Percentiles rank a stretch among this genome's conserved stretches.
Evolutionary conservation across 1,284 basidiomycete species (phyloP).

Genomic region (Ganoderma multipileum): DNA sequence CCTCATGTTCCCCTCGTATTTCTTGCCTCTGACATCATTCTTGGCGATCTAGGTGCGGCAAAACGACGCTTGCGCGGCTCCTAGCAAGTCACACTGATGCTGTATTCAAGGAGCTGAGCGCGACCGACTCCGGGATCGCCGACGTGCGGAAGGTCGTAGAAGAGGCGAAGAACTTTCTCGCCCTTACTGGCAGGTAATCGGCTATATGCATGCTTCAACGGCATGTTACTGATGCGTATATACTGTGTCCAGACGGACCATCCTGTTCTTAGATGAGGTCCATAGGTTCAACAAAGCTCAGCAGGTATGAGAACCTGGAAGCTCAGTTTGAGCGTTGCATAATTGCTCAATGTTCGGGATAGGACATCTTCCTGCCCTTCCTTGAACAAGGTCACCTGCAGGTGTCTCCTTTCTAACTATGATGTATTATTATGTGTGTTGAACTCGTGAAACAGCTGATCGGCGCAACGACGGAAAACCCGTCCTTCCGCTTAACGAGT

Average conservation of each 20-base stretch:
- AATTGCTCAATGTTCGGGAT: slow-evolving; percentile 7
- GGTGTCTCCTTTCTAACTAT: slow-evolving; percentile 44
- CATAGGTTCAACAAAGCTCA: slow-evolving; percentile 89
- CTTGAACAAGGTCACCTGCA: slow-evolving; percentile 83
- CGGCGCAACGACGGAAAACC: slow-evolving; percentile 93
- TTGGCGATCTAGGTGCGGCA: slow-evolving; percentile 60
- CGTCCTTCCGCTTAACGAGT: slow-evolving; percentile 84
- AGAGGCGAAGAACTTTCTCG: slow-evolving; percentile 77
- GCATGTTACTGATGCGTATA: background rate
- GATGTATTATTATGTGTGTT: slow-evolving; percentile 9
- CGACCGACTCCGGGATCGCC: slow-evolving; percentile 76
- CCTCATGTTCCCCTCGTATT: background rate
- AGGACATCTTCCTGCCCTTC: slow-evolving; percentile 84
- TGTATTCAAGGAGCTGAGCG: slow-evolving; percentile 79
- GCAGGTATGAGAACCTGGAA: slow-evolving; percentile 58
- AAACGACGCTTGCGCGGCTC: slow-evolving; percentile 82
- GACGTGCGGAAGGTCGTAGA: slow-evolving; percentile 86
- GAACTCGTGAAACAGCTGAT: slow-evolving; percentile 58
- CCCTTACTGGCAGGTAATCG: slow-evolving; percentile 69
- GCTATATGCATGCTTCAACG: background rate
- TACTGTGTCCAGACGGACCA: slow-evolving; percentile 56
- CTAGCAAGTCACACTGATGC: slow-evolving; percentile 67
- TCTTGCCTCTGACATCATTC: background rate
- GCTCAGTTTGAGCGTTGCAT: background rate
- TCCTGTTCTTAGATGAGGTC: slow-evolving; percentile 88